Evolutionary conservation across 2,329 filamentous ascomycete genomes (phyloP), one percentile per base, ranked within the genome.

Genomic region (Fusarium sp.): DNA sequence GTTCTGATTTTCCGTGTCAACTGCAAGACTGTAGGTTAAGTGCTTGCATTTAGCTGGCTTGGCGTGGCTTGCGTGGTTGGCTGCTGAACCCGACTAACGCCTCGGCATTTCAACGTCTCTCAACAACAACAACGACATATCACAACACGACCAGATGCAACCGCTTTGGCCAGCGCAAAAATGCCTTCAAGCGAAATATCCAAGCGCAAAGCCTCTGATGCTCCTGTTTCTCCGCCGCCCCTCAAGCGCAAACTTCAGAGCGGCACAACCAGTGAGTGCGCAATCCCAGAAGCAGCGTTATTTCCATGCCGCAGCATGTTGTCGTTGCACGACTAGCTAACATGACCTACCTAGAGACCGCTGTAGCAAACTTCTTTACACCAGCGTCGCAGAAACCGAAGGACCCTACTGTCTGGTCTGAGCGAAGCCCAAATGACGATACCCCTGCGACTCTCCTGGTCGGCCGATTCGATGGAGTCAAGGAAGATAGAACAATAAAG

Each of bases 311-410:
- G 9, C 28, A 13, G 21, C 13, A 32, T 5, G 6, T 8, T 19
- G 19, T 35, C 15, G 3, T 4, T 23, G 19, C 28, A 59, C 13
- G 23, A 25, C 44, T 25, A 19, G 33, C 74, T 80, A 64, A 80
- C 59, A 13, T 42, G 40, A 54, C 38, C 13, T 69, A 32, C 16
- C 8, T 73, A 94, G 92, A 90, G 80, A 90, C 83, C 67, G 90
- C 92, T 3, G 90, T 97, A 3, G 89, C 93, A 25, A 94, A 89
- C 60, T 98, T 98, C 85, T 98, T 98, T 83, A 97, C 92, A 0
- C 95, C 95, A 0, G 80, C 88, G 0, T 98, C 95, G 0, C 90
- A 97, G 81, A 98, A 97, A 80, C 90, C 92, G 37, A 93, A 94
- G 19, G 92, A 95, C 56, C 89, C 89, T 64, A 90, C 93, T 57